Conservation (phyloP, 192 early-diverging fungal genomes). For the Mortierella antarctica region DNA sequence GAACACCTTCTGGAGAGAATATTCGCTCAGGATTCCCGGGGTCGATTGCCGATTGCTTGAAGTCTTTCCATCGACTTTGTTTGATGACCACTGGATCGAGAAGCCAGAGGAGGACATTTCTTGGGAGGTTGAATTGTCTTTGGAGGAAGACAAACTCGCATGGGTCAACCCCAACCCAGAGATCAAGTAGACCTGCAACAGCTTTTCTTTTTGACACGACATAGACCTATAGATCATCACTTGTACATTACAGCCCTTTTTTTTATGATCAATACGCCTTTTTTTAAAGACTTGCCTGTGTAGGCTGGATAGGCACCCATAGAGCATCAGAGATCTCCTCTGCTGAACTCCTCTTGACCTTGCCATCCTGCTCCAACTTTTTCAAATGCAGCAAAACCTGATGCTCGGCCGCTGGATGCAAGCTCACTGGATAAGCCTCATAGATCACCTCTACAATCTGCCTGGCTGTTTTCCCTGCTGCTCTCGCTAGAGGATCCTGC, state of each 20-base stretch:
- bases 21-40: slow-evolving; percentile 42
- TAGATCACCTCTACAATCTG: slow-evolving; percentile 69
- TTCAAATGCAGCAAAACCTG: slow-evolving; percentile 64
- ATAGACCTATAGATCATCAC: too few relatives aligned
- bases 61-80: slow-evolving; percentile 42
- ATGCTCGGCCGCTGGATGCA: slow-evolving; percentile 63
- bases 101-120: slow-evolving; percentile 19
- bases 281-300: slow-evolving; percentile 22
- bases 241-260: too few relatives aligned
- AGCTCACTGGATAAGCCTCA: slow-evolving; percentile 58
- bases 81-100: slow-evolving; percentile 43
- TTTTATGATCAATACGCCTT: too few relatives aligned
- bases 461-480: slow-evolving; percentile 47
- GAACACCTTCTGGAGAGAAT: slow-evolving; percentile 56
- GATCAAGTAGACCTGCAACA: too few relatives aligned
- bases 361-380: slow-evolving; percentile 65
- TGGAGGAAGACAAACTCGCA: neutral
- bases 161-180: too few relatives aligned
- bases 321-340: slow-evolving; percentile 29
- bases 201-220: too few relatives aligned
- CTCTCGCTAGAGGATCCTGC: neutral
- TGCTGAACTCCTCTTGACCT: slow-evolving; percentile 14
- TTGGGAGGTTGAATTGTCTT: slow-evolving; percentile 25
- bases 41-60: slow-evolving; percentile 57
- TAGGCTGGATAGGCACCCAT: slow-evolving; percentile 9